Percentiles rank a stretch among this genome's conserved stretches.
phyloP scores from a whole-genome alignment of 345 rosid species.

The Hypericum perforatum region DNA sequence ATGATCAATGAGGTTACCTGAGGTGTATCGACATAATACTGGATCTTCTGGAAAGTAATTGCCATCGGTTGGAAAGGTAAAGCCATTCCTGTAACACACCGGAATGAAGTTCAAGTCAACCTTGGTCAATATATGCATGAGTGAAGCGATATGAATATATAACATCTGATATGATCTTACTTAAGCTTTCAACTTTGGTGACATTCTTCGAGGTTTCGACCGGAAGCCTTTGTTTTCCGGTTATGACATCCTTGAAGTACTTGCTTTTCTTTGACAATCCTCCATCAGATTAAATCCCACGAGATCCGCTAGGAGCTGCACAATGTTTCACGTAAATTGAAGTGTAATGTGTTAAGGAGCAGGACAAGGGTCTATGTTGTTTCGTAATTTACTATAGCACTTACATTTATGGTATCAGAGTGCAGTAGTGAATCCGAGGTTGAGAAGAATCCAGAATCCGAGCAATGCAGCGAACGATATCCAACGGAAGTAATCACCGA shows the following conservation, averaged over 20 bases:
- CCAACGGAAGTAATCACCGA: conserved; percentile 45
- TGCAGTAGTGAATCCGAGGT: conserved; percentile 50
- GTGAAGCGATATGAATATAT: too few relatives aligned
- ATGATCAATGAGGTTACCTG: conserved; percentile 14
- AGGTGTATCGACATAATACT: conserved; percentile 25
- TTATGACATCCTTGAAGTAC: neutral
- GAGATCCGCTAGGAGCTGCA: conserved; percentile 66
- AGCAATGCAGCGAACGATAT: conserved; percentile 48
- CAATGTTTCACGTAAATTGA: too few relatives aligned
- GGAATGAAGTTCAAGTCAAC: too few relatives aligned
- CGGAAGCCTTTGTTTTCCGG: conserved; percentile 7
- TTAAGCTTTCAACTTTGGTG: conserved; percentile 10
- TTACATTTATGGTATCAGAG: conserved; percentile 59
- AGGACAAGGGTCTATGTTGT: too few relatives aligned
- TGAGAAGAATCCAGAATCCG: conserved; percentile 50
- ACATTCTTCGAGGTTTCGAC: neutral
- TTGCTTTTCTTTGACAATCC: conserved; percentile 11
- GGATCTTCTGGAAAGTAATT: conserved; percentile 22
- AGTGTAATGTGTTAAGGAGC: too few relatives aligned
- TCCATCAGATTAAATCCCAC: conserved; percentile 54
- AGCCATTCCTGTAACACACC: conserved; percentile 14
- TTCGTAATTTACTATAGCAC: conserved; percentile 1
- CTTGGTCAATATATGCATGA: too few relatives aligned
- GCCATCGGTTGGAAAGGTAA: conserved; percentile 29
- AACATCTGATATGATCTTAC: conserved; percentile 11